Base-by-base conservation (phyloP, 2,329 filamentous ascomycete species). In the Zymoseptoria crescenta region DNA sequence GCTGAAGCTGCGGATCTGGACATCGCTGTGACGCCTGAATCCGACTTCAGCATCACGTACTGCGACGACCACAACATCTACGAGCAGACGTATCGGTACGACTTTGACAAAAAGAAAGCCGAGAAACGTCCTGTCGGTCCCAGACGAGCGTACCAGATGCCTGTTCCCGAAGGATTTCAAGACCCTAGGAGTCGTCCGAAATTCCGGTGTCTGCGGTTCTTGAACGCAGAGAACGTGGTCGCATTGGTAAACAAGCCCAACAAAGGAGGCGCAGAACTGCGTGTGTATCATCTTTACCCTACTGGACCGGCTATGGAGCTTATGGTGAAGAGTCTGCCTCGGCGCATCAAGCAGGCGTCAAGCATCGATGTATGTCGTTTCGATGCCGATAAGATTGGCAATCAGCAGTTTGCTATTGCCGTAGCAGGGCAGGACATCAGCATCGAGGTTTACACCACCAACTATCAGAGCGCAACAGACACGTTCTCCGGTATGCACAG, bases 401-500 rank as follows among this genome's bases (percentile, higher is more conserved):
- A 88, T 60, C 83, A 86, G 52, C 91, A 96, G 74, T 88, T 91
- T 64, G 83, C 88, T 52, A 81, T 96, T 64, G 92, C 91, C 6
- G 84, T 95, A 13, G 88, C 89, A 2, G 87, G 87, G 8, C 87
- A 88, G 67, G 89, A 95, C 72, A 85, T 86, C 61, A 91, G 89
- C 9, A 86, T 96, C 64, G 84, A 83, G 4, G 76, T 96, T 28
- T 88, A 87, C 73, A 92, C 89, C 0, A 76, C 96, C 59, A 88
- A 95, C 64, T 88, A 90, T 70, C 71, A 88, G 68, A 74, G 76
- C 6, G 69, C 70, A 3, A 73, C 72, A 1, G 77, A 76, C 61
- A 77, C 74, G 2, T 76, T 81, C 64, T 75, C 77, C 49, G 72
- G 74, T 7, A 76, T 86, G 68, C 74, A 74, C 49, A 69, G 72